Percentiles rank a stretch among this genome's conserved stretches.
Conservation (phyloP, 768 basidiomycete species). For the Suillus ampliporus region DNA sequence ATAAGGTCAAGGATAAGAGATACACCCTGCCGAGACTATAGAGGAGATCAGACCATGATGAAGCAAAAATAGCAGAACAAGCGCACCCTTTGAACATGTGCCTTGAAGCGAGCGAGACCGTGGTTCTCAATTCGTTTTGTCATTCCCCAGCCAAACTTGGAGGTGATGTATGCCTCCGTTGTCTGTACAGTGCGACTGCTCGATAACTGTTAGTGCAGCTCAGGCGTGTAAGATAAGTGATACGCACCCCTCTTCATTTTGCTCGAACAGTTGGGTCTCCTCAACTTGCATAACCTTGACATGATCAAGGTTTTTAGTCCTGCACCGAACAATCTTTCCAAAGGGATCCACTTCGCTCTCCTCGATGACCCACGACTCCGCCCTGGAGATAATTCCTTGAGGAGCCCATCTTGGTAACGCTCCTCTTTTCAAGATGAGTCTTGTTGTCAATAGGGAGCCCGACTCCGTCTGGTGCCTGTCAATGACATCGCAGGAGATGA, state of each 20-base stretch:
- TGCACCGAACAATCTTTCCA: constrained; percentile 75
- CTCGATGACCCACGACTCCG: constrained; percentile 94
- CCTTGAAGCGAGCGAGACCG: constrained; percentile 83
- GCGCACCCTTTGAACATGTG: constrained; percentile 82
- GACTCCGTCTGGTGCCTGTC: constrained; percentile 75
- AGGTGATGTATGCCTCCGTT: constrained; percentile 87
- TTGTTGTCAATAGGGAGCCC: constrained; percentile 82
- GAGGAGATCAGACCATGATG: constrained; percentile 16
- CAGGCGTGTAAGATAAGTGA: not conserved
- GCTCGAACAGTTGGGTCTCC: constrained; percentile 77
- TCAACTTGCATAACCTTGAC: constrained; percentile 94
- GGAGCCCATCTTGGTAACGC: constrained; percentile 93
- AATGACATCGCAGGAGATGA: constrained; percentile 95
- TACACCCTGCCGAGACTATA: constrained; percentile 86
- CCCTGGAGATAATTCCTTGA: constrained; percentile 77
- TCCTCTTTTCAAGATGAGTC: constrained; percentile 91
- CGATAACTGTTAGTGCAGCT: constrained; percentile 9
- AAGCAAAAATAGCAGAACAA: constrained; percentile 5
- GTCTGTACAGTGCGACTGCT: constrained; percentile 79
- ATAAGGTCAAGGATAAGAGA: constrained; percentile 79
- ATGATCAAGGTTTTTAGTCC: constrained; percentile 91
- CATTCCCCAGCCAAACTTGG: constrained; percentile 89
- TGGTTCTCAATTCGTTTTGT: constrained; percentile 88
- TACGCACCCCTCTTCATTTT: constrained; percentile 71
- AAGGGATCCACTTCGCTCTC: constrained; percentile 92